phyloP scores from a whole-genome alignment of 805 yeast species.

The Candida nanaspora region DNA sequence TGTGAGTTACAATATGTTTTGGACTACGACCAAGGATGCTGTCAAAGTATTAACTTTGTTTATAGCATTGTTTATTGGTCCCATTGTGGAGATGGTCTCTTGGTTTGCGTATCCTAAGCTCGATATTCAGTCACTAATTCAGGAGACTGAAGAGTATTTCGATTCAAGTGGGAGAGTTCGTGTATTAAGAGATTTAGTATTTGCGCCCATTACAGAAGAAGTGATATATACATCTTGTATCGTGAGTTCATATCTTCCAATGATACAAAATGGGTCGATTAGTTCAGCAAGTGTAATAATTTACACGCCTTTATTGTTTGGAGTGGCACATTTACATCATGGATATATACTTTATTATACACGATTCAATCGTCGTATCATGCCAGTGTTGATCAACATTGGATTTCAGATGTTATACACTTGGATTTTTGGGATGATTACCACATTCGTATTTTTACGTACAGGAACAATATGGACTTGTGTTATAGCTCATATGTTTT shows the following conservation, averaged over 20 bases:
- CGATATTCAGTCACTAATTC: background rate
- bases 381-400: slow-evolving; percentile 15
- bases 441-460: slow-evolving; percentile 49
- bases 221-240: slow-evolving; percentile 52
- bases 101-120: slow-evolving; percentile 7
- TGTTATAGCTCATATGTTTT: slow-evolving; percentile 52
- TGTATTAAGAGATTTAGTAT: slow-evolving; percentile 48
- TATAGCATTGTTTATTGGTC: slow-evolving; percentile 40
- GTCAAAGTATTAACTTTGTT: slow-evolving; percentile 23
- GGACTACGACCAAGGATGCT: background rate
- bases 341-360: slow-evolving; percentile 39
- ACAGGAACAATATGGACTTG: slow-evolving; percentile 51
- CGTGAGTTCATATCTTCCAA: slow-evolving; percentile 24
- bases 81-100: slow-evolving; percentile 30
- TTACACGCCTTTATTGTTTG: slow-evolving; percentile 59
- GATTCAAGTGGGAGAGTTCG: slow-evolving; percentile 12
- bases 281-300: slow-evolving; percentile 14
- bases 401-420: slow-evolving; percentile 58
- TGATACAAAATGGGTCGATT: slow-evolving; percentile 3
- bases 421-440: slow-evolving; percentile 61
- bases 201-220: slow-evolving; percentile 87
- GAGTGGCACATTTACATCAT: slow-evolving; percentile 76
- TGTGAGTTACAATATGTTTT: too few species aligned
- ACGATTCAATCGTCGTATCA: slow-evolving; percentile 20
- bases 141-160: slow-evolving; percentile 4